phyloP scores from a whole-genome alignment of 2,329 filamentous ascomycete genomes.

The Fusarium albidum region DNA sequence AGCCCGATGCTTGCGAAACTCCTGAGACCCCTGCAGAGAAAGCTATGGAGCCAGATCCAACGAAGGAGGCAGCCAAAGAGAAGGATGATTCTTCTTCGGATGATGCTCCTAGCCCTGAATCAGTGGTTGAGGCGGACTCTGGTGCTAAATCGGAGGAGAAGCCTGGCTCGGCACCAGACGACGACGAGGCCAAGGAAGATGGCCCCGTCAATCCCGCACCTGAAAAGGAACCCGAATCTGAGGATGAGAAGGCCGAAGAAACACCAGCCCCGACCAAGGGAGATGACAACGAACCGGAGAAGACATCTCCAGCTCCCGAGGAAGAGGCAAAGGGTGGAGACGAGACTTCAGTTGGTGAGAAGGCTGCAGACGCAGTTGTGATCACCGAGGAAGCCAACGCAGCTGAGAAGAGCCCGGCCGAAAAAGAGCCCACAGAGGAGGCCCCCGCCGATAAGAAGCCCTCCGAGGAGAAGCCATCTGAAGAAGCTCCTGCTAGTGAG shows the following conservation, averaged over 20 bases:
- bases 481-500: constrained; percentile 4
- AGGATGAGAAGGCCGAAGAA: constrained; percentile 12
- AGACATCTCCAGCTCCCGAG: constrained; percentile 3
- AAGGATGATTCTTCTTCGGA: constrained; percentile 5
- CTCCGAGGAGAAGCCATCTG: not conserved
- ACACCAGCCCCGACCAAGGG: not conserved
- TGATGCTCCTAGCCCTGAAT: not conserved
- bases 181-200: not conserved
- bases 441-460: not conserved
- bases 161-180: not conserved
- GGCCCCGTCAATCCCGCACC: constrained; percentile 3
- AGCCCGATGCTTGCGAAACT: not conserved
- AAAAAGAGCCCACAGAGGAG: not conserved
- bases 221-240: constrained; percentile 12
- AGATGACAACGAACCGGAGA: constrained; percentile 11
- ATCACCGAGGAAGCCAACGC: not conserved
- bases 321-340: constrained; percentile 8
- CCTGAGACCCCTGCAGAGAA: constrained; percentile 4
- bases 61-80: not conserved
- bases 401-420: constrained; percentile 2
- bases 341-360: constrained; percentile 4
- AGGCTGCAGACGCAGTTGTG: not conserved
- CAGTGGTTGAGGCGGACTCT: constrained; percentile 7
- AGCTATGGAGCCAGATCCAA: constrained; percentile 11
- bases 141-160: constrained; percentile 4